A percentile compares a stretch with the other conserved stretches of the same genome.
phyloP scores from a whole-genome alignment of 2,329 filamentous ascomycete genomes.

The Cordyceps pruinosa region DNA sequence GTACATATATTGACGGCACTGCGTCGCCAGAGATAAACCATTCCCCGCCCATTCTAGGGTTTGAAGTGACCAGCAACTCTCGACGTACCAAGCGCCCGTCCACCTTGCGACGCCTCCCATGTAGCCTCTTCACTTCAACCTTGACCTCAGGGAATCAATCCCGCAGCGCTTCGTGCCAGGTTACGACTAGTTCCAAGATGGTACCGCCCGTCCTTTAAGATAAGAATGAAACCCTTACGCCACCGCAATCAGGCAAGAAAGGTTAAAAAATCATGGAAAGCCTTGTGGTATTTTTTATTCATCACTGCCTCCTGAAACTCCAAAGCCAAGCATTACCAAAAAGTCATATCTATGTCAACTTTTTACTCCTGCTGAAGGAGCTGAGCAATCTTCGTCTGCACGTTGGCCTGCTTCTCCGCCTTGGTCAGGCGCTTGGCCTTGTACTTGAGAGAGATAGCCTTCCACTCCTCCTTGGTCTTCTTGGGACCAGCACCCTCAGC shows the following conservation, averaged over 20 bases:
- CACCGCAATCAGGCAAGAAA: background rate
- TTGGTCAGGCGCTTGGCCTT: slow-evolving; percentile 68
- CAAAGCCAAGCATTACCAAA: slow-evolving; percentile 27
- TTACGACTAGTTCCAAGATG: too few relatives aligned
- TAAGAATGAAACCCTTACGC: too few relatives aligned
- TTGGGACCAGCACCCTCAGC: slow-evolving; percentile 64
- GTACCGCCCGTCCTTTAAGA: too few relatives aligned
- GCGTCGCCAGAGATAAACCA: background rate
- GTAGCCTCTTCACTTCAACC: too few relatives aligned
- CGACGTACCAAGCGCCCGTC: too few relatives aligned
- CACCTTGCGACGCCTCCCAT: too few relatives aligned
- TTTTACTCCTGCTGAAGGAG: slow-evolving; percentile 50
- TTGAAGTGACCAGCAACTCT: too few relatives aligned
- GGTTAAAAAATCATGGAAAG: slow-evolving; percentile 11
- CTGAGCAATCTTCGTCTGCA: slow-evolving; percentile 88
- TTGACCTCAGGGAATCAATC: too few relatives aligned
- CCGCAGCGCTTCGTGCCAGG: too few relatives aligned
- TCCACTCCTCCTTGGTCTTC: slow-evolving; percentile 98
- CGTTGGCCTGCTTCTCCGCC: slow-evolving; percentile 73
- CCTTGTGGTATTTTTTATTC: slow-evolving; percentile 26
- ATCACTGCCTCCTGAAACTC: slow-evolving; percentile 32
- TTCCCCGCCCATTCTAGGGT: too few relatives aligned
- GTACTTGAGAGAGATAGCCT: slow-evolving; percentile 91
- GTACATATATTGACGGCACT: background rate
- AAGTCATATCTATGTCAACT: slow-evolving; percentile 21